Percentiles rank a stretch among this genome's conserved stretches.
Evolutionary conservation across 768 basidiomycete genomes (phyloP).

Genomic region (Termitomyces bulborhizus): DNA sequence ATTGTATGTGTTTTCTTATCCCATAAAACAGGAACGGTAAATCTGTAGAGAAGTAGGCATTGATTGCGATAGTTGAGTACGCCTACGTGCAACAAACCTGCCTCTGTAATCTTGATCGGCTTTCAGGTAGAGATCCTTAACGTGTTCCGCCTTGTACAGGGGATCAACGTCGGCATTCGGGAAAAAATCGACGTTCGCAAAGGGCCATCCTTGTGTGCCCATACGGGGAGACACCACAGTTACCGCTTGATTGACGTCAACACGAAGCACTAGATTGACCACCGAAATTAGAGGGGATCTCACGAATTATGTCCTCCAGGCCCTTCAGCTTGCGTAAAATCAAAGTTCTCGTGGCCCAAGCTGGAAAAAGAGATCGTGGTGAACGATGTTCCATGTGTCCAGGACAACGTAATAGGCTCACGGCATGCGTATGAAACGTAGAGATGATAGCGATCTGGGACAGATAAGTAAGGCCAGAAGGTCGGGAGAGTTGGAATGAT

Average conservation of each 20-base stretch:
- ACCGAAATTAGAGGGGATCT: conserved; percentile 20
- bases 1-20: conserved; percentile 84
- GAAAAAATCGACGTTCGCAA: conserved; percentile 61
- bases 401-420: conserved; percentile 25
- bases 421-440: conserved; percentile 87
- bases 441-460: conserved; percentile 80
- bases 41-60: conserved; percentile 29
- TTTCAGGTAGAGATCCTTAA: conserved; percentile 83
- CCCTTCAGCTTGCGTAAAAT: conserved; percentile 92
- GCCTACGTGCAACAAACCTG: conserved; percentile 33
- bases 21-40: conserved; percentile 90
- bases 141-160: conserved; percentile 56
- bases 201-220: conserved; percentile 84
- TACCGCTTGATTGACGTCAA: conserved; percentile 43
- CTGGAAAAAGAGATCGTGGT: conserved; percentile 26
- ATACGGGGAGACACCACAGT: conserved; percentile 82
- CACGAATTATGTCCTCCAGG: conserved; percentile 77
- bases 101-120: conserved; percentile 68
- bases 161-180: conserved; percentile 76
- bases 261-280: not conserved
- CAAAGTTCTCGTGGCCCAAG: conserved; percentile 91
- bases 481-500: not conserved
- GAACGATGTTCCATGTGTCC: conserved; percentile 1
- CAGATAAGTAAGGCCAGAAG: not conserved
- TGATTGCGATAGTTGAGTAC: not conserved